Percentiles rank a stretch among this genome's conserved stretches.
These are phyloP conservation scores for Capsicum pubescens DNA, from an alignment of 257 asterid genomes.

Conservation along the genomic window DNA sequence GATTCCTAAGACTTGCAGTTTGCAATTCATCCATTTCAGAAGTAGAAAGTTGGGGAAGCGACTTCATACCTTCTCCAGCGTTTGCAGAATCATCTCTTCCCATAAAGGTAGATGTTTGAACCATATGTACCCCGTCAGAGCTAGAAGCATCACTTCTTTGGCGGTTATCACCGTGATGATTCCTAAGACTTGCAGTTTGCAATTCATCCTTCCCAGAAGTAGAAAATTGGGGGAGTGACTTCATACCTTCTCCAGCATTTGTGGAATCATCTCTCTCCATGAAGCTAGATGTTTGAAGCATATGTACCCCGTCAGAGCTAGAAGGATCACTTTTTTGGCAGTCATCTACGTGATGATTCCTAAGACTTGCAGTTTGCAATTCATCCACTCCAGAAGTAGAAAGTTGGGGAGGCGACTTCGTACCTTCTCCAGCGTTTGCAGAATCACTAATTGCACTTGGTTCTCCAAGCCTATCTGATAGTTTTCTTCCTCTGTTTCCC, in stretches of 20 bases:
- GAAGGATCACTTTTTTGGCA: constrained; percentile 39
- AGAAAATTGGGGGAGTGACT: too few species aligned
- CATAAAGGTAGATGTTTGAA: constrained; percentile 40
- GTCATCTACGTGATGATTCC: constrained; percentile 31
- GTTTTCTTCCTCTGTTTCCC: constrained; percentile 28
- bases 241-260: too few species aligned
- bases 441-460: constrained; percentile 36
- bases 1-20: constrained; percentile 25
- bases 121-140: constrained; percentile 37
- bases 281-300: constrained; percentile 41
- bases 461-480: constrained; percentile 35
- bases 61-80: constrained; percentile 41
- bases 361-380: constrained; percentile 20
- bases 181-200: constrained; percentile 16
- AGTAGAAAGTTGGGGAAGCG: constrained; percentile 28
- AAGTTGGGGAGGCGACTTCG: constrained; percentile 28
- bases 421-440: constrained; percentile 39
- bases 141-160: constrained; percentile 40
- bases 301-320: constrained; percentile 37
- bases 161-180: constrained; percentile 20
- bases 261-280: constrained; percentile 41
- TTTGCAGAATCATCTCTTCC: constrained; percentile 43
- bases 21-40: constrained; percentile 31
- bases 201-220: neutral
- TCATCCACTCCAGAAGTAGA: constrained; percentile 35